Evolutionary conservation across 352 stramenopile species (phyloP), one percentile per base, ranked within the genome.

Genomic region (Phytopythium vexans): DNA sequence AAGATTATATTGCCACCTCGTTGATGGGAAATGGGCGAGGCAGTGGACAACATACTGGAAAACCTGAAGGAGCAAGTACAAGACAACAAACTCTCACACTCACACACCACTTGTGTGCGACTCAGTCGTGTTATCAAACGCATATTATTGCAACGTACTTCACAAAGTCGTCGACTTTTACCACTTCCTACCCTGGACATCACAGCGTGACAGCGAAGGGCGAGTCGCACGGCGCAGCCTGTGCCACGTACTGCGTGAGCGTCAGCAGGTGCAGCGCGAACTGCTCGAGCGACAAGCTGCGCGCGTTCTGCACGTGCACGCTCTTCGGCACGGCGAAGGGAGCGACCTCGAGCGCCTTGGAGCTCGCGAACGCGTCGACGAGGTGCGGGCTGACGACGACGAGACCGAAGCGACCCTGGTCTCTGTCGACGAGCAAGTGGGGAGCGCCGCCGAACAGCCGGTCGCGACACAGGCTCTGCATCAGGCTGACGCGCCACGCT

Each of bases 281-380:
- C 42, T 85, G 71, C 21, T 81, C 68, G 11, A 88, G 70, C 12
- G 64, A 55, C 1, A 86, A 41, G 51, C 77, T 71, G 11, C 66
- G 56, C 31, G 68, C 73, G 42, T 83, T 83, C 9, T 72, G 72
- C 39, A 85, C 58, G 15, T 69, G 68, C 5, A 88, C 61, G 62
- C 73, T 85, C 71, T 88, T 88, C 44, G 75, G 54, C 14, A 88
- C 55, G 6, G 74, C 57, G 52, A 72, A 88, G 7, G 77, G 77
- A n/a, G 77, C 77, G 4, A 70, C 62, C 50, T 86, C 78, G 41
- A 76, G 66, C 16, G 63, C 61, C 42, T 85, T 79, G 15, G 61
- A 60, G 58, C 75, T 82, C 14, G 77, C 74, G 15, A 72, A 66
- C 8, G 74, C 66, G 47, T 88, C 77, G 1, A 74, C 64, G 44